Percentiles rank a stretch among this genome's conserved stretches.
Conservation (phyloP, 208 protist genomes). For the Strigomonas culicis region DNA sequence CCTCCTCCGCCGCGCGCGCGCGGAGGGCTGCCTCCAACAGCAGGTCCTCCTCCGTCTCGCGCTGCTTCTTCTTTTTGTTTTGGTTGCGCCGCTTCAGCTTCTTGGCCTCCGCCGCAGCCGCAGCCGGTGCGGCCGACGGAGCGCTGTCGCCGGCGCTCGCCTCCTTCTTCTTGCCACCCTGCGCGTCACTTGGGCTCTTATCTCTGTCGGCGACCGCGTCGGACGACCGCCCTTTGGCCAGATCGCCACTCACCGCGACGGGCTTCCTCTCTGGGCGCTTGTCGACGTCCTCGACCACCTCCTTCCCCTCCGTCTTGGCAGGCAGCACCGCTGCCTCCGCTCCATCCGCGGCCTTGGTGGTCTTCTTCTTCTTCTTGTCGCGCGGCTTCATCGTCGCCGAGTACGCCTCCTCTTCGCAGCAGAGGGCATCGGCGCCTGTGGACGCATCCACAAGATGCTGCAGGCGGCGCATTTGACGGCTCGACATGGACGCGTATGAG, state of each 20-base stretch:
- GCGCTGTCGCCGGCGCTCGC: too few relatives aligned
- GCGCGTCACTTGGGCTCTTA: background rate
- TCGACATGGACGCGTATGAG: slow-evolving; percentile 46
- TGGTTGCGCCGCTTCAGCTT: slow-evolving; percentile 30
- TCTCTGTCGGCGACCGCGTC: too few relatives aligned
- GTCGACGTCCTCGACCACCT: slow-evolving; percentile 3
- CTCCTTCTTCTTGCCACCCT: background rate
- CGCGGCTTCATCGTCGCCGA: slow-evolving; percentile 25
- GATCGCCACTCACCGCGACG: background rate
- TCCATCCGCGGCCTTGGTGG: slow-evolving; percentile 9
- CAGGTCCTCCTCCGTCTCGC: slow-evolving; percentile 61
- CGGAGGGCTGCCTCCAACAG: slow-evolving; percentile 67
- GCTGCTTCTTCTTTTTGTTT: slow-evolving; percentile 37
- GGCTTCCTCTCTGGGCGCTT: background rate
- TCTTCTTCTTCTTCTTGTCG: slow-evolving; percentile 10
- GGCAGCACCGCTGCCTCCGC: background rate
- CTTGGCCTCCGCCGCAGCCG: slow-evolving; percentile 14
- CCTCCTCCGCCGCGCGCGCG: slow-evolving; percentile 22
- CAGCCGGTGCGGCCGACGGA: background rate
- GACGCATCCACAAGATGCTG: slow-evolving; percentile 70
- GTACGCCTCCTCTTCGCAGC: slow-evolving; percentile 18
- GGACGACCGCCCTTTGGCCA: background rate
- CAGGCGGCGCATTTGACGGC: slow-evolving; percentile 70
- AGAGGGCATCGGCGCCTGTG: slow-evolving; percentile 56
- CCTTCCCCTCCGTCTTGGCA: slow-evolving; percentile 12